phyloP scores from a whole-genome alignment of 352 stramenopile genomes.

The Pythium coloratum region DNA sequence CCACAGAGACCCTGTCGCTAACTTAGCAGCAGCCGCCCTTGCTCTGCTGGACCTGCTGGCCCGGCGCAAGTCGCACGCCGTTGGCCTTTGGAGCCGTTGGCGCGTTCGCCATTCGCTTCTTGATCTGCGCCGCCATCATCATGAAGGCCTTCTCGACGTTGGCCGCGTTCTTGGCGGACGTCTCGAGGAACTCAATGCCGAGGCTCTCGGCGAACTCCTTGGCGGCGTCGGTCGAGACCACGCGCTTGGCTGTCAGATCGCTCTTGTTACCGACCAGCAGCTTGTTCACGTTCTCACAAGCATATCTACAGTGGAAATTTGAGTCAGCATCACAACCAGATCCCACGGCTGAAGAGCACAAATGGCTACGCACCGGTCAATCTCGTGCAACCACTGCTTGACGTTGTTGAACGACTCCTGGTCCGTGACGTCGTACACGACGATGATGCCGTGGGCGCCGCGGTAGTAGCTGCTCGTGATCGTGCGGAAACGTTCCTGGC shows the following conservation, averaged over 20 bases:
- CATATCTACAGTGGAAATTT: constrained; percentile 79
- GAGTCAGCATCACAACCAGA: background rate
- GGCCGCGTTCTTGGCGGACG: constrained; percentile 85
- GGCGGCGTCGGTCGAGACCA: constrained; percentile 92
- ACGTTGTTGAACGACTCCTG: constrained; percentile 97
- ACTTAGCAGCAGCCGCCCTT: constrained; percentile 85
- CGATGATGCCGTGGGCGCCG: constrained; percentile 98
- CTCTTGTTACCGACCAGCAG: constrained; percentile 99
- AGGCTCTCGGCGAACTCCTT: constrained; percentile 90
- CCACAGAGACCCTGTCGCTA: constrained; percentile 11
- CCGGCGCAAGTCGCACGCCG: constrained; percentile 60
- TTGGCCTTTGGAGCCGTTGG: constrained; percentile 65
- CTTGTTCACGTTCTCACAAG: constrained; percentile 96
- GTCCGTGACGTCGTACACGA: constrained; percentile 99
- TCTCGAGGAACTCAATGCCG: constrained; percentile 89
- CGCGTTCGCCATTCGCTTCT: constrained; percentile 89
- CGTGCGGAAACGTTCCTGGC: constrained; percentile 99
- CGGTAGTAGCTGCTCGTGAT: constrained; percentile 99
- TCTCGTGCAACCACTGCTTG: constrained; percentile 97
- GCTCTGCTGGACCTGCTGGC: constrained; percentile 65
- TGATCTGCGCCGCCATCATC: constrained; percentile 93
- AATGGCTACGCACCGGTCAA: constrained; percentile 64
- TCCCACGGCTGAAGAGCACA: background rate
- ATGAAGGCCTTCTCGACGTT: constrained; percentile 93
- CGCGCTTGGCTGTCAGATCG: constrained; percentile 93